Evolutionary conservation across 2,329 filamentous ascomycete genomes (phyloP), one percentile per base, ranked within the genome.

Genomic region (Pleurostoma richardsiae): DNA sequence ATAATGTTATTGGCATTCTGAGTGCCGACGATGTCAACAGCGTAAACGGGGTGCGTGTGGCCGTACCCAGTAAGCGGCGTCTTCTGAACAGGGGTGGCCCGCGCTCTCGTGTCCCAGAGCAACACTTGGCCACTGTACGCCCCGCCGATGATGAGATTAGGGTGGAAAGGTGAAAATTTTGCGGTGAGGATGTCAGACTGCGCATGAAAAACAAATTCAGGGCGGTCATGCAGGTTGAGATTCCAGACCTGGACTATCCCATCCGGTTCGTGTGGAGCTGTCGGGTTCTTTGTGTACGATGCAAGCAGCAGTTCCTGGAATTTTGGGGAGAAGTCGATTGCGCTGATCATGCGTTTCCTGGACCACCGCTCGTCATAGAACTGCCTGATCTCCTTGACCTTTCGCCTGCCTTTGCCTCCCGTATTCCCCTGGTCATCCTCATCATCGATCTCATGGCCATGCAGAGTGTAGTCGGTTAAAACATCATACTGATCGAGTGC

Each of bases 1-100:
- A 99, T 88, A 63, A 99, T 96, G 66, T 97, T 99, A 72, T 96
- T 96, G 49, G 94, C 94, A 64, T 99, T 99, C 62, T 97, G 94
- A 1, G 95, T 99, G 53, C 94, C 94, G 43, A 99, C 90, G 46
- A 99, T 95, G 52, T 94, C 88, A 48, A 99, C 83, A 38, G 87
- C 90, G 72, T 99, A 99, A 53, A 99, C 88, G 0, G 94, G 94
- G 61, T 99, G 94, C 6, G 94, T 95, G 65, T 99, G 94, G 10
- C 94, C 91, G 10, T 89, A 91, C 43, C 94, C 92, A 5, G 92
- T 97, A 38, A 99, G 76, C 1, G 94, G 94, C 2, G 94, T 99
- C 70, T 96, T 96, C 59, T 96, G 91, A 5, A 97, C 90, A 0
- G 95, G 92, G 19, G 86, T 83, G 19, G 90, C 88, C 58, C 88